Base-by-base conservation (phyloP, 352 stramenopile species). In the Globisporangium spiculum region DNA sequence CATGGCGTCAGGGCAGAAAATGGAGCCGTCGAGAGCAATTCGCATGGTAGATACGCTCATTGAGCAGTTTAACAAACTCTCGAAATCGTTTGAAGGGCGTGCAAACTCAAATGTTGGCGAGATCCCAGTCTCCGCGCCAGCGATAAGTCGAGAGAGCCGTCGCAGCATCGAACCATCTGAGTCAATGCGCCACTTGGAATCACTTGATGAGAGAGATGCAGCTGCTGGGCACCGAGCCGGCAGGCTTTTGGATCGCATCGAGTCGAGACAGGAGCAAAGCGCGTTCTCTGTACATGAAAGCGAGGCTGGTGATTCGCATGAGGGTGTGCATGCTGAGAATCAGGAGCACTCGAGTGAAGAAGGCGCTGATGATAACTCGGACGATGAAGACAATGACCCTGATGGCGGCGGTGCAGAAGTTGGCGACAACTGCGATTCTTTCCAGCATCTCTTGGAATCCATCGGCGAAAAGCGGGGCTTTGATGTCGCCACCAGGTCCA, bases 41-140 rank as follows among this genome's bases (percentile, higher is more conserved):
- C 69, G 80, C 32, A 85, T 82, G 18, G 83, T 93, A 2, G 80
- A 92, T 60, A 76, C 73, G 30, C 76, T 93, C 46, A 93, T 93
- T 36, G 73, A 81, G 22, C 78, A 80, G 62, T 93, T 93, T 64
- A 89, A 90, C 46, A 71, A 80, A 36, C 68, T 93, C 2, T 73
- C 77, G 1, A 79, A 79, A 56, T 84, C 77, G 4, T 82, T 83
- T 62, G 53, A 60, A 18, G 32, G n/a, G 12, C 36, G n/a, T 18
- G 34, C 12, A 16, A 24, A 5, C 68, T 27, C 65, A 34, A 52
- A 24, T n/a, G 41, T 32, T 58, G 16, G 32, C n/a, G 24, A 14
- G 8, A 34, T 34, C 7, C 22, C 16, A 34, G 16, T 60, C 27
- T 12, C 16, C 32, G 6, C 6, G 1, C 24, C 20, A 9, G 20